Evolutionary conservation across 257 asterid genomes (phyloP).

Genomic region (Salvia hispanica): DNA sequence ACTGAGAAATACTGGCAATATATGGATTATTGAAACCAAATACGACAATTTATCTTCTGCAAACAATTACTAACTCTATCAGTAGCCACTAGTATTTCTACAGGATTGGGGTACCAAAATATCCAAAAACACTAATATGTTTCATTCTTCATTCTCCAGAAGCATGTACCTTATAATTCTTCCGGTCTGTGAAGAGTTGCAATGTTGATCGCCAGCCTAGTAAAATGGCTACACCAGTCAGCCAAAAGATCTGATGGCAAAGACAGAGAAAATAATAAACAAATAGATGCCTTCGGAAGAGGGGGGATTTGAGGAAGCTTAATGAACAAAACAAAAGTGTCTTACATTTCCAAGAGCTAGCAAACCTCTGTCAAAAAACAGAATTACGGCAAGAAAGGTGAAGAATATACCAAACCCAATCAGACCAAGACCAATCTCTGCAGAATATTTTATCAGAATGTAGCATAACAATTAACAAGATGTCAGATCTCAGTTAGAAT

Average conservation of each 20-base stretch:
- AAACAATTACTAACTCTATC: background rate
- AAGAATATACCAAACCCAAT: slow-evolving; percentile 78
- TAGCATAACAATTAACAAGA: slow-evolving; percentile 2
- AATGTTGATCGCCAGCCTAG: slow-evolving; percentile 73
- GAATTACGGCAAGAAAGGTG: slow-evolving; percentile 69
- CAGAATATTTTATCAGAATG: slow-evolving; percentile 26
- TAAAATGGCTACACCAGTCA: slow-evolving; percentile 69
- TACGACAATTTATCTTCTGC: background rate
- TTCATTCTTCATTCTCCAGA: background rate
- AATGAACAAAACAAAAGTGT: slow-evolving; percentile 14
- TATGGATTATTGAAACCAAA: background rate
- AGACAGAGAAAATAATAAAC: slow-evolving; percentile 16
- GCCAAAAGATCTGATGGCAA: slow-evolving; percentile 66
- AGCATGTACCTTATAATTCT: slow-evolving; percentile 68
- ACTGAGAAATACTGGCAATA: background rate
- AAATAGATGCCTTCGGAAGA: background rate
- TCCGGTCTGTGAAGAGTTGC: slow-evolving; percentile 63
- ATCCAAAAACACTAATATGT: background rate
- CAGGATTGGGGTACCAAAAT: background rate
- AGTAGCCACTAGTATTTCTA: background rate
- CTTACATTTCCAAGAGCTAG: slow-evolving; percentile 94
- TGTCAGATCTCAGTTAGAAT: slow-evolving; percentile 18
- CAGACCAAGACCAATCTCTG: slow-evolving; percentile 85
- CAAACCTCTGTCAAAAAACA: slow-evolving; percentile 83
- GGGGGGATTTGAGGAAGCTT: slow-evolving; percentile 3